These are phyloP conservation scores for Boletellus deceptivus DNA, from an alignment of 1,284 basidiomycete genomes.

Conservation along the genomic window DNA sequence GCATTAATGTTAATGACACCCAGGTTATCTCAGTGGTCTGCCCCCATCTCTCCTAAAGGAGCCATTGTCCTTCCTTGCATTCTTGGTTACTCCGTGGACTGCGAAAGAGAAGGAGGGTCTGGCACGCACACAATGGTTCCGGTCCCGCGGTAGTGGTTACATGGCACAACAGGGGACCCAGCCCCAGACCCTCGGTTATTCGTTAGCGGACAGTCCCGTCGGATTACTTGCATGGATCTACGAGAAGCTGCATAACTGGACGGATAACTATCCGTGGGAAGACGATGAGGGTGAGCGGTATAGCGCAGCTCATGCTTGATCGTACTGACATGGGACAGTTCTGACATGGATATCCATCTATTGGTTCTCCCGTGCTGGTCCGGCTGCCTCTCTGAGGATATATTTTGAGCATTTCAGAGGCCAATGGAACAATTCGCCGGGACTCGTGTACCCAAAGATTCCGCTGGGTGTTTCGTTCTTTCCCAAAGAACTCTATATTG, in stretches of 20 bases:
- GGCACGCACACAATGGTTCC: constrained; percentile 34
- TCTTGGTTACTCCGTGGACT: constrained; percentile 32
- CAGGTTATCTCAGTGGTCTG: constrained; percentile 26
- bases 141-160: constrained; percentile 40
- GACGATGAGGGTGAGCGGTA: constrained; percentile 45
- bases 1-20: background rate
- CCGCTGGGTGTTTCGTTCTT: constrained; percentile 51
- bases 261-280: constrained; percentile 49
- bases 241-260: constrained; percentile 54
- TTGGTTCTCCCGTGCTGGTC: constrained; percentile 56
- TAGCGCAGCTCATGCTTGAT: too few relatives aligned
- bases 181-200: constrained; percentile 59
- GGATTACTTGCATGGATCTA: constrained; percentile 61
- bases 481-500: constrained; percentile 40
- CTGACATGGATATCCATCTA: constrained; percentile 60
- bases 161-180: constrained; percentile 43
- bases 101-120: constrained; percentile 39
- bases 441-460: constrained; percentile 35
- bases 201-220: constrained; percentile 54
- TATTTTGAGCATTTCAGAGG: constrained; percentile 44
- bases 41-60: constrained; percentile 26
- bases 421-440: too few relatives aligned
- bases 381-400: constrained; percentile 52
- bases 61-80: constrained; percentile 31
- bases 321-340: constrained; percentile 33